Percentiles rank a stretch among this genome's conserved stretches.
These are phyloP conservation scores for Ustilago loliicola DNA, from an alignment of 1,284 basidiomycete genomes.

Conservation along the genomic window DNA sequence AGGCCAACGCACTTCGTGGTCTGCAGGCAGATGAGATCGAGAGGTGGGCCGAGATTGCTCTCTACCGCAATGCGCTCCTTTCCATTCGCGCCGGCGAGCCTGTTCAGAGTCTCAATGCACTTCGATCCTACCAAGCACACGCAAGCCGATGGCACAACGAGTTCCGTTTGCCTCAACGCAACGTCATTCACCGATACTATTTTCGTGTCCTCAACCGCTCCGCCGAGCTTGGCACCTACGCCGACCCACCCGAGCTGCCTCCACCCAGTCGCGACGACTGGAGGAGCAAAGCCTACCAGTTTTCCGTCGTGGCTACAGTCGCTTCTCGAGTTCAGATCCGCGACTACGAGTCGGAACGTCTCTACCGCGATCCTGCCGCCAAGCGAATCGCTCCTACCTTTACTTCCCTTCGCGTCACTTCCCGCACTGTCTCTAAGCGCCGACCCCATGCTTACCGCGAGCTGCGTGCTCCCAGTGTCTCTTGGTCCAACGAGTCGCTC, in stretches of 20 bases:
- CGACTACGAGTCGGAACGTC: slow-evolving; percentile 59
- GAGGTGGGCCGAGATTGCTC: slow-evolving; percentile 66
- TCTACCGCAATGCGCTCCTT: slow-evolving; percentile 67
- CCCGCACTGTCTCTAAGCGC: slow-evolving; percentile 62
- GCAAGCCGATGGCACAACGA: slow-evolving; percentile 62
- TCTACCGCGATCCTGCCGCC: slow-evolving; percentile 46
- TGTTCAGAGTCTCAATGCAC: slow-evolving; percentile 53
- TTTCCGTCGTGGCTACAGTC: slow-evolving; percentile 51
- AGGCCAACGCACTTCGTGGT: slow-evolving; percentile 61
- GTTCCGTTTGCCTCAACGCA: slow-evolving; percentile 67
- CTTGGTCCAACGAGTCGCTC: slow-evolving; percentile 65
- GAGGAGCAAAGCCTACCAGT: slow-evolving; percentile 62
- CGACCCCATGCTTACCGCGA: slow-evolving; percentile 52
- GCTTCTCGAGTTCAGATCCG: slow-evolving; percentile 61
- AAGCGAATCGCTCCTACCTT: slow-evolving; percentile 35
- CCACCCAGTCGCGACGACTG: slow-evolving; percentile 54
- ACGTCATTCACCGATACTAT: slow-evolving; percentile 64
- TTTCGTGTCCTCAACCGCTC: slow-evolving; percentile 59
- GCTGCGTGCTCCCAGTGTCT: slow-evolving; percentile 44
- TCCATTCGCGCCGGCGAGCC: slow-evolving; percentile 57
- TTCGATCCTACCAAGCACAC: slow-evolving; percentile 68
- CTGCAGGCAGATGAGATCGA: slow-evolving; percentile 67
- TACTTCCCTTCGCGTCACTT: slow-evolving; percentile 42
- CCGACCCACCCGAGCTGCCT: slow-evolving; percentile 46
- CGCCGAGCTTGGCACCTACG: slow-evolving; percentile 50